Conservation (phyloP, 768 basidiomycete genomes). For the Mycena crocata region DNA sequence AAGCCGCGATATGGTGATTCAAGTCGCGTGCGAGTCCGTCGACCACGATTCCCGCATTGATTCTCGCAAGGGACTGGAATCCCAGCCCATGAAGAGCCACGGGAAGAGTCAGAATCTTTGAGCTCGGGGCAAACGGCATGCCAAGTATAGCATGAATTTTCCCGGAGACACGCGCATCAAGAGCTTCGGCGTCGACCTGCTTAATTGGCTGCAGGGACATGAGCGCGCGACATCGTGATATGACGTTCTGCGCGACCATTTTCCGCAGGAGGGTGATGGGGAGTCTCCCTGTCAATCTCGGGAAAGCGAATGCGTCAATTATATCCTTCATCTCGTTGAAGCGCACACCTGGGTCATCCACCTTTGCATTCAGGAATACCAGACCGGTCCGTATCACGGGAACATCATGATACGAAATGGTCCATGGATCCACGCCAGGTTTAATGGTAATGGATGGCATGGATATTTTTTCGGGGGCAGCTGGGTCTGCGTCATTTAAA, state of each 20-base stretch:
- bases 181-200: conserved; percentile 6
- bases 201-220: conserved; percentile 17
- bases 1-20: conserved; percentile 33
- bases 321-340: conserved; percentile 7
- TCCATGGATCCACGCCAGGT: background rate
- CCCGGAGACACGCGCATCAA: background rate
- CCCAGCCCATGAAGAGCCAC: conserved; percentile 3
- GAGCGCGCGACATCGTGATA: conserved; percentile 13
- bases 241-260: conserved; percentile 6
- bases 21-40: conserved; percentile 24
- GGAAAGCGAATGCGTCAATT: conserved; percentile 16
- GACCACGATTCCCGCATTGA: conserved; percentile 17
- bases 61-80: conserved; percentile 22
- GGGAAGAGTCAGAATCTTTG: conserved; percentile 13
- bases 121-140: conserved; percentile 12
- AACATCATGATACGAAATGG: background rate
- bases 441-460: background rate
- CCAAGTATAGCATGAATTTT: conserved; percentile 1
- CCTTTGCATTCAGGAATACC: conserved; percentile 11
- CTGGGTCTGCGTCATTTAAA: background rate
- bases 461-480: background rate
- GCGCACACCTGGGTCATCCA: conserved; percentile 8
- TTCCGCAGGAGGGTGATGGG: conserved; percentile 13
- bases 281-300: background rate
- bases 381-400: background rate